Evolutionary conservation across 2,329 filamentous ascomycete genomes (phyloP), one percentile per base, ranked within the genome.

Genomic region (Corniculantispora saksenae): DNA sequence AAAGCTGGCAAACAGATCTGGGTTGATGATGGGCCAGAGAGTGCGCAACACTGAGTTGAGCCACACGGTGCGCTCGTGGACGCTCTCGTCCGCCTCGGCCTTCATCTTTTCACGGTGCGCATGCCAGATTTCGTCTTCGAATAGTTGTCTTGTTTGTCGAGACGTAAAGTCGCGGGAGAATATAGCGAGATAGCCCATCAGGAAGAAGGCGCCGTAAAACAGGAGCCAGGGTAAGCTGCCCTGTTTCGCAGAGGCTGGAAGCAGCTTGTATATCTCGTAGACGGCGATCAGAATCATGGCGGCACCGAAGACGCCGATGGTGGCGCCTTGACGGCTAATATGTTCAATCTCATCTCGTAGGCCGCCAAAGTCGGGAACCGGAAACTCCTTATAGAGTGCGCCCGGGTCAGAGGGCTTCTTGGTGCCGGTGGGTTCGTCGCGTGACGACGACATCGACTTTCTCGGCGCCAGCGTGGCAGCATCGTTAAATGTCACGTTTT

Each of bases 21-120:
- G 91, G 71, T 93, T 93, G 71, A 93, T 83, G 35, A 93, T 80
- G 0, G 89, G 89, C 91, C 91, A 93, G 6, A 92, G 83, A 1
- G 89, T 85, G 4, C 84, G 80, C 9, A 93, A 72, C 0, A 92
- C 74, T 5, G 86, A 89, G 72, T 93, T 93, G 62, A 93, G 81
- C 91, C 90, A 93, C 0, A 87, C 85, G 0, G 89, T 90, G 70
- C 91, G 90, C 5, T 90, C 86, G 1, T 86, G 80, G 64, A 84
- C 78, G 35, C 81, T 75, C 2, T 80, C 76, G 12, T 76, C 73
- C 2, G 78, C 73, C 7, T 81, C 72, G 0, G 73, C 70, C 45
- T 82, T 78, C 66, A 84, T 78, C 59, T 86, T 84, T 61, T 83
- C 79, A 40, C 83, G 78, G 50, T 87, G 84, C 3, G 89, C 85